Base-by-base conservation (phyloP, 306 rosid species). In the Alnus rubra region DNA sequence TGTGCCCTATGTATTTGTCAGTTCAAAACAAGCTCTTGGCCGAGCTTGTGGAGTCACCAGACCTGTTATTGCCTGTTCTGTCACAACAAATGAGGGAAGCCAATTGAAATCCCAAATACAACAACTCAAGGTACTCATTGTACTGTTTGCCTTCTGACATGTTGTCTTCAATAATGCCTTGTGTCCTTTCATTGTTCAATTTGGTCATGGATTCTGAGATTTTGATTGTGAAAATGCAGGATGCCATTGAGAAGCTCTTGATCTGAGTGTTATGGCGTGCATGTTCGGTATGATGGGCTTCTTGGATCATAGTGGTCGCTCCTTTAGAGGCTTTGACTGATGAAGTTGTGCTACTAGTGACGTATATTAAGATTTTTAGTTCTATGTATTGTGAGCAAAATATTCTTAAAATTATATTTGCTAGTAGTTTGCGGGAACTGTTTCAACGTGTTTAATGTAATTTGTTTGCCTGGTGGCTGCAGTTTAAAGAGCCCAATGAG, bases 21-120 rank as follows among this genome's bases (percentile, higher is more conserved):
- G 93, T 2, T 94, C 98, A 1, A 94, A 94, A 76, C 97, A 94
- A 90, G 97, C 97, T 49, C 97, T 92, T 70, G 98, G 97, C 5
- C 88, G 97, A 54, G 98, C 97, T 2, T 92, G 98, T 56, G 98
- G 98, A 3, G 97, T 94, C 30, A 91, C 97, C 1, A 84, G 98
- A 68, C 93, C 98, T 14, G 95, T 94, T 67, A 92, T 92, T 74
- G 95, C 98, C 6, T 88, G 93, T 72, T 94, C 97, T 62, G 97
- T 94, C 80, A 92, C 97, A 3, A 82, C 91, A 15, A 94, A 94
- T 9, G 98, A 92, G 82, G 98, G 97, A 68, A 94, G 98, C 80
- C 97, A 94, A 74, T 82, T 94, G 92, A 92, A 94, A 78, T 80
- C 97, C 9, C 97, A 92, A 77, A 91, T 92, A 79, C 92, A 88